A percentile compares a stretch with the other conserved stretches of the same genome.
phyloP scores from a whole-genome alignment of 225 moss, liverwort and hornwort species.

The Pseudisothecium myosuroides region DNA sequence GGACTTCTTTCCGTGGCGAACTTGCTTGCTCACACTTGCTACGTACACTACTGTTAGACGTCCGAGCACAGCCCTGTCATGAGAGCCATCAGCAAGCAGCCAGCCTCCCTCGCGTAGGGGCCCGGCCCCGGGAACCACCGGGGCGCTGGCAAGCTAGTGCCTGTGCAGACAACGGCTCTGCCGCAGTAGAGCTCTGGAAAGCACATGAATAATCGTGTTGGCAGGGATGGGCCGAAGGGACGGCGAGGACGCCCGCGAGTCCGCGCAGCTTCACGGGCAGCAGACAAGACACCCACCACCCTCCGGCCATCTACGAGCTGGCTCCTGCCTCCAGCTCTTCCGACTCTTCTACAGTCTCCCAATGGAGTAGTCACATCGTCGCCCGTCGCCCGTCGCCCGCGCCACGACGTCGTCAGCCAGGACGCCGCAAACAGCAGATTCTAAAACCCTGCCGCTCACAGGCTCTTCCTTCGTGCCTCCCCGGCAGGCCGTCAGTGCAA shows the following conservation, averaged over 20 bases:
- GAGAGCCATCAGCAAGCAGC: background rate
- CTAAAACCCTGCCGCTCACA: conserved; percentile 1
- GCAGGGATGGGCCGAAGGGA: conserved; percentile 6
- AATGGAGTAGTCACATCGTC: background rate
- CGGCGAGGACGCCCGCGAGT: background rate
- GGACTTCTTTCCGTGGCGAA: background rate
- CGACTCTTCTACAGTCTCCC: background rate
- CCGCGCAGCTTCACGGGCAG: background rate
- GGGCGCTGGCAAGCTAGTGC: background rate
- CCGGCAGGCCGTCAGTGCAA: conserved; percentile 41
- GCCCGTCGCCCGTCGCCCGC: background rate
- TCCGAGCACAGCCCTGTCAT: background rate
- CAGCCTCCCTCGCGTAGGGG: conserved; percentile 1
- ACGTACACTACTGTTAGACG: background rate
- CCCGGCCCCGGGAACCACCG: background rate
- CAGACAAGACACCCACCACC: background rate
- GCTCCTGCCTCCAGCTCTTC: conserved; percentile 41
- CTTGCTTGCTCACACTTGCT: background rate
- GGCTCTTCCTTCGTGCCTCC: background rate
- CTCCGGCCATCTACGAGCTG: conserved; percentile 16
- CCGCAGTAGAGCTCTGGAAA: conserved; percentile 37
- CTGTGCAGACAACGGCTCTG: conserved; percentile 3
- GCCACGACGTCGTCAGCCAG: background rate
- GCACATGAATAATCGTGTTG: conserved; percentile 32
- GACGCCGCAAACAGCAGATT: background rate